Percentiles rank a stretch among this genome's conserved stretches.
These are phyloP conservation scores for Saitozyma sp. DNA, from an alignment of 768 basidiomycete genomes.

Conservation along the genomic window DNA sequence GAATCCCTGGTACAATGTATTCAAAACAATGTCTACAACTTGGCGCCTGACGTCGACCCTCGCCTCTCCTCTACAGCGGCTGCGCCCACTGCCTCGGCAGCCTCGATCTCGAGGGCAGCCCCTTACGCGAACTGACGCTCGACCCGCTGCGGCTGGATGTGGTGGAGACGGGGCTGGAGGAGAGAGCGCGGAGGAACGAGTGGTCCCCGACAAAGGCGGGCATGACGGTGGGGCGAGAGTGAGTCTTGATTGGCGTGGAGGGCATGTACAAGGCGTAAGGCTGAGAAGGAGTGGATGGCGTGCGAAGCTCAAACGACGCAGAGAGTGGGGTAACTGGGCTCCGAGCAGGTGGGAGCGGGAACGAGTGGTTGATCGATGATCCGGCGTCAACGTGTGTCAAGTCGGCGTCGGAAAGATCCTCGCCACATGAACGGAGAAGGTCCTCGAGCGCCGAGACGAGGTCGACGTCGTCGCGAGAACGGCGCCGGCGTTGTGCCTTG, in stretches of 20 bases:
- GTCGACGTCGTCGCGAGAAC: slow-evolving; percentile 6
- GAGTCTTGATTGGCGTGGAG: neutral
- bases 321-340: neutral
- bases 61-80: neutral
- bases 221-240: slow-evolving; percentile 5
- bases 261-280: neutral
- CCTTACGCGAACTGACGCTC: neutral
- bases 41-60: too few relatives aligned
- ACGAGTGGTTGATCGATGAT: neutral
- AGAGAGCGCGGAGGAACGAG: slow-evolving; percentile 12
- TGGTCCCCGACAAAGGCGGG: slow-evolving; percentile 13
- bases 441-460: slow-evolving; percentile 16
- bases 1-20: too few relatives aligned
- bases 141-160: slow-evolving; percentile 1
- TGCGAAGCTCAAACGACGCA: neutral
- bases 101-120: slow-evolving; percentile 4
- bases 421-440: slow-evolving; percentile 14
- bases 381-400: neutral
- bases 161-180: slow-evolving; percentile 1
- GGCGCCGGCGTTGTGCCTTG: neutral
- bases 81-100: slow-evolving; percentile 8
- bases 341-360: slow-evolving; percentile 7
- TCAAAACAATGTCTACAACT: too few relatives aligned
- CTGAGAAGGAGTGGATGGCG: neutral
- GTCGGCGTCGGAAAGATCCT: slow-evolving; percentile 1